Evolutionary conservation across 2,329 filamentous ascomycete species (phyloP).

Genomic region (Paraconiothyrium sp.): DNA sequence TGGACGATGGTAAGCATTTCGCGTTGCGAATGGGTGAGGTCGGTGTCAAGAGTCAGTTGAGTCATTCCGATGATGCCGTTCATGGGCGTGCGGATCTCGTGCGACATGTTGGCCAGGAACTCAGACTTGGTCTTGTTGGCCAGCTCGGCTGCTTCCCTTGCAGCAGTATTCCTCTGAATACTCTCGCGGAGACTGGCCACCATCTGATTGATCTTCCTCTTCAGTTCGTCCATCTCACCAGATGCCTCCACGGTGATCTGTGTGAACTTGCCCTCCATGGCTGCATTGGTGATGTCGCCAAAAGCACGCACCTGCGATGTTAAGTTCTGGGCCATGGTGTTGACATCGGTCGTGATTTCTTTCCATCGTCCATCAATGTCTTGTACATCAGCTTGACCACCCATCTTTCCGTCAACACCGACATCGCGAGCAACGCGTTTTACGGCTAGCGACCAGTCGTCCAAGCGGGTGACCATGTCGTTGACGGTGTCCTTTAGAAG

Average conservation of each 20-base stretch:
- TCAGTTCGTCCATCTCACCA: constrained; percentile 98
- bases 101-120: constrained; percentile 98
- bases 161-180: constrained; percentile 95
- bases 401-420: constrained; percentile 98
- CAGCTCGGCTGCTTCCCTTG: constrained; percentile 92
- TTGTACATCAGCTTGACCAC: constrained; percentile 92
- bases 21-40: constrained; percentile 92
- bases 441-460: constrained; percentile 95
- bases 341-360: constrained; percentile 96
- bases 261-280: constrained; percentile 92
- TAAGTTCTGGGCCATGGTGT: constrained; percentile 84
- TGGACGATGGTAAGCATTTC: constrained; percentile 99
- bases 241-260: constrained; percentile 97
- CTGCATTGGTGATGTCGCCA: constrained; percentile 97
- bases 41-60: constrained; percentile 90
- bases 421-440: constrained; percentile 96
- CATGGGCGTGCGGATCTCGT: constrained; percentile 97
- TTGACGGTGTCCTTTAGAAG: constrained; percentile 97
- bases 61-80: constrained; percentile 99
- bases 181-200: constrained; percentile 93
- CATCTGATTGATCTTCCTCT: constrained; percentile 99
- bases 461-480: constrained; percentile 96
- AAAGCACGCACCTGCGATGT: constrained; percentile 98
- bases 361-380: constrained; percentile 96
- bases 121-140: constrained; percentile 99